A percentile compares a stretch with the other conserved stretches of the same genome.
phyloP scores from a whole-genome alignment of 1,139 yeast genomes.

The Magnusiomyces suaveolens region DNA sequence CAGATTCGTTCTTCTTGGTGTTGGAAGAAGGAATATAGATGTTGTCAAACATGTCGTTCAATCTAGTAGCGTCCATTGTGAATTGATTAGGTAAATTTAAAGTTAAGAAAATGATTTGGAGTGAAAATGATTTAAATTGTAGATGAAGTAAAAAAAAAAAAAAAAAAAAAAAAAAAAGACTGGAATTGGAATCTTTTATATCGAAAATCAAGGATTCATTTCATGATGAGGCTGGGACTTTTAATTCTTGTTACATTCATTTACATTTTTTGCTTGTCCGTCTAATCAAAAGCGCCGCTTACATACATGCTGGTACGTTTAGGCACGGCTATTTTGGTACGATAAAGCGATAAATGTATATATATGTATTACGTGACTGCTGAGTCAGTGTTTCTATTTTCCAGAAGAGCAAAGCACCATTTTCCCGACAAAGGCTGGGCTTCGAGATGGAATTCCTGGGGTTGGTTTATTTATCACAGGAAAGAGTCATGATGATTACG shows the following conservation, averaged over 20 bases:
- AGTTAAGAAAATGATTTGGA: not conserved
- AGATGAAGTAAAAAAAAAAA: not conserved
- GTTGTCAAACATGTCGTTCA: conserved; percentile 34
- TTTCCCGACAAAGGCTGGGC: not conserved
- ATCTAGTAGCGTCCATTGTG: conserved; percentile 37
- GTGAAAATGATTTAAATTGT: not conserved
- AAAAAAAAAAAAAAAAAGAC: not conserved
- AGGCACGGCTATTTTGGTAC: not conserved
- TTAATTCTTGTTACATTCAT: not conserved
- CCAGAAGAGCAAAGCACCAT: not conserved
- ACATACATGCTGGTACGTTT: not conserved
- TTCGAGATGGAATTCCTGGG: too few relatives aligned
- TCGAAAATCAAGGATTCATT: not conserved
- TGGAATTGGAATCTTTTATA: not conserved
- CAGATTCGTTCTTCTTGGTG: conserved; percentile 21
- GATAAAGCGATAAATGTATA: not conserved
- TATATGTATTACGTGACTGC: not conserved
- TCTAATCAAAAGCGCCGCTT: not conserved
- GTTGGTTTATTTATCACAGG: too few relatives aligned
- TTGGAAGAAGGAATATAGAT: conserved; percentile 37
- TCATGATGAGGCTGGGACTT: not conserved
- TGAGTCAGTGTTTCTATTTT: not conserved
- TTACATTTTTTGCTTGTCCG: too few relatives aligned
- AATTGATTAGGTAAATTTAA: not conserved
- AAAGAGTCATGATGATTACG: too few relatives aligned